Base-by-base conservation (phyloP, 1,139 yeast genomes). In the Kurtzmaniella natalensis region DNA sequence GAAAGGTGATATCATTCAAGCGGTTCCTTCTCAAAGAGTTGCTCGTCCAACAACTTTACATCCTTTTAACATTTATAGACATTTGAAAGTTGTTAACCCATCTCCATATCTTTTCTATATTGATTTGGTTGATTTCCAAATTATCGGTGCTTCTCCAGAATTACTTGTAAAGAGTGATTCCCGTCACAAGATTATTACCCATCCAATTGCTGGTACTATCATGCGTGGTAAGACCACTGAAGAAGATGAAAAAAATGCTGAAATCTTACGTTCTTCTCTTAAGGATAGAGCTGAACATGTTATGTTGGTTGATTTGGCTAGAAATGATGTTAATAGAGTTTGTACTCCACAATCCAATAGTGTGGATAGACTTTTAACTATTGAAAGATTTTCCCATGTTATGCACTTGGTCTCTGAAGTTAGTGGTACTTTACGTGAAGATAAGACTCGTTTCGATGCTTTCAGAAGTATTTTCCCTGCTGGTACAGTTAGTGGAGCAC, bases 211-310 rank as follows among this genome's bases (percentile, higher is more conserved):
- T 1, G 98, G 98, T 34, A 92, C 98, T 3, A 84, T 92, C 38
- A 77, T 70, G 48, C 78, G 98, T 53, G 98, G 98, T 36, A 75
- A 76, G 50, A 87, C 97, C 8, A 69, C 80, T 16, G 95, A 87
- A 49, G 97, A 92, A 57, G 98, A 92, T 53, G 96, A 89, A 51
- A 65, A 64, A 40, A 72, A 88, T 37, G 96, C 97, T 3, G 70
- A 71, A 17, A 76, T 77, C 37, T 73, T 92, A 45, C 70, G 86
- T 48, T 62, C 78, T n/a, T 84, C 95, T 13, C 64, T 81, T 43
- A 92, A 92, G 56, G 98, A 92, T 58, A 76, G 96, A 35, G 96
- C 98, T 1, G 98, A 92, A 61, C 98, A 92, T 58, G 94, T 92
- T 38, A 92, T 92, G 98, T 76, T 92, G 62, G 98, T 92, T 18